phyloP scores from a whole-genome alignment of 208 protist species.

The Herpetomonas muscarum region DNA sequence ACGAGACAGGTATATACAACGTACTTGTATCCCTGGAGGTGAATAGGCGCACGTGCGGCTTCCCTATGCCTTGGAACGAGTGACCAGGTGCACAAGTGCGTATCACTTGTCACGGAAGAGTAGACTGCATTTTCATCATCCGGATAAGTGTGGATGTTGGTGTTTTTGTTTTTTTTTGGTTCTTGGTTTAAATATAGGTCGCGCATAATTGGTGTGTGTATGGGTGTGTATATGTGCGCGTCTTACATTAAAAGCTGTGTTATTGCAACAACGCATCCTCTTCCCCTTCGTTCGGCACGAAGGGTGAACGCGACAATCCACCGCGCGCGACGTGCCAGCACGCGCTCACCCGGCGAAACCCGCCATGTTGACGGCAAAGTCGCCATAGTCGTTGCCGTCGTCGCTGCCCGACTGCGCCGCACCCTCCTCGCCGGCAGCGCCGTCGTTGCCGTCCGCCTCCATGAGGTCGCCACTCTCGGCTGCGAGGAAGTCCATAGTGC shows the following conservation, averaged over 20 bases:
- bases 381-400: neutral
- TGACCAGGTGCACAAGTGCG: no score
- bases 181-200: neutral
- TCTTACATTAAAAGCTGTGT: neutral
- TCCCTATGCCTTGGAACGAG: no score
- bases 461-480: conserved; percentile 2
- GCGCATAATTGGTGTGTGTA: neutral
- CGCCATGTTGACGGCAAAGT: no score
- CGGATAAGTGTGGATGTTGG: neutral
- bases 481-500: conserved; percentile 11
- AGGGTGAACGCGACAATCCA: no score
- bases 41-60: no score
- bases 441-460: neutral
- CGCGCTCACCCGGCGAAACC: no score
- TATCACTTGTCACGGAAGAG: conserved; percentile 1
- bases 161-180: conserved; percentile 2
- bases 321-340: no score
- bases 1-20: no score
- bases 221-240: neutral
- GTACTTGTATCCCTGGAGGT: no score
- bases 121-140: conserved; percentile 1
- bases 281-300: no score
- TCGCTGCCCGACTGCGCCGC: neutral
- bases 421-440: neutral
- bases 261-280: no score